Evolutionary conservation across 2,329 filamentous ascomycete genomes (phyloP).

Genomic region (Alternaria sp.): DNA sequence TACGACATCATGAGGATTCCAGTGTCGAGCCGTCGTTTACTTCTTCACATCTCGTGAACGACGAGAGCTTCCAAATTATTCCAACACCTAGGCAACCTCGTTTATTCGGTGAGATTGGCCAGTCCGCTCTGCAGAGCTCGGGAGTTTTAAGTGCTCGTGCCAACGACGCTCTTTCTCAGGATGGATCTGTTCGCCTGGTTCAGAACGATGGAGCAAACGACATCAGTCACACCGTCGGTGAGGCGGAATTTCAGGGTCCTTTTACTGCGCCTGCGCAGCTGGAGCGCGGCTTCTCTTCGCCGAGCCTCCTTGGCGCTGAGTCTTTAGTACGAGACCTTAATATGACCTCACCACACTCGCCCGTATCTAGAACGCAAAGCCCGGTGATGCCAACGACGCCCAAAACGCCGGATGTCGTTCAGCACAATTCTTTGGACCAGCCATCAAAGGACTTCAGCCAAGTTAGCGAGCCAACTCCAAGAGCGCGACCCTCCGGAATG

Average conservation of each 20-base stretch:
- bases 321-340: conserved; percentile 59
- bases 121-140: conserved; percentile 64
- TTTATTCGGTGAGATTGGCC: conserved; percentile 69
- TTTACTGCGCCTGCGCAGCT: conserved; percentile 33
- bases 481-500: conserved; percentile 46
- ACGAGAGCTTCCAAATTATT: conserved; percentile 42
- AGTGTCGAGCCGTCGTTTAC: conserved; percentile 52
- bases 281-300: conserved; percentile 41
- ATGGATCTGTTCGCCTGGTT: conserved; percentile 18
- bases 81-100: conserved; percentile 47
- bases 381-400: conserved; percentile 52
- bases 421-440: conserved; percentile 45
- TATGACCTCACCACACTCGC: conserved; percentile 57
- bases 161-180: conserved; percentile 42
- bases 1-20: conserved; percentile 50
- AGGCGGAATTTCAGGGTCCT: conserved; percentile 23
- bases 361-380: conserved; percentile 48
- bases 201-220: conserved; percentile 11
- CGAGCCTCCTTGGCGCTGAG: conserved; percentile 59
- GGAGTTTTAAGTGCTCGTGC: conserved; percentile 53
- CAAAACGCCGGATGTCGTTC: conserved; percentile 48
- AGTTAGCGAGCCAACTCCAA: conserved; percentile 50
- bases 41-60: conserved; percentile 41
- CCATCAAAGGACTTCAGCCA: conserved; percentile 40
- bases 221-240: conserved; percentile 23